Evolutionary conservation across 306 rosid genomes (phyloP).

Genomic region (Casuarina equisetifolia): DNA sequence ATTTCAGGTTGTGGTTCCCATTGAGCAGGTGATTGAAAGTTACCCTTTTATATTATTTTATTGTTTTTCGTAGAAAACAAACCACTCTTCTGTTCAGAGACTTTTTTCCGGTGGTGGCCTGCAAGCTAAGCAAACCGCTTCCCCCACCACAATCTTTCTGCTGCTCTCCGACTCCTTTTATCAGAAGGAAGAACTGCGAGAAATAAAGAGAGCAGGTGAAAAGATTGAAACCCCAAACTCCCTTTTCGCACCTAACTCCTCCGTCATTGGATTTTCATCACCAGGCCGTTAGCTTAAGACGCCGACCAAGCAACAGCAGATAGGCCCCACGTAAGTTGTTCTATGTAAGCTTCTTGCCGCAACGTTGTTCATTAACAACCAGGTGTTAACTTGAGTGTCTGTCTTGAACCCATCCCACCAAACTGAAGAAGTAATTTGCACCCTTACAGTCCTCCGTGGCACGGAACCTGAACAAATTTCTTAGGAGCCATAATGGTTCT

Average conservation of each 20-base stretch:
- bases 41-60: not conserved
- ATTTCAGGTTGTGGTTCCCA: not conserved
- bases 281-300: slow-evolving; percentile 48
- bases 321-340: slow-evolving; percentile 28
- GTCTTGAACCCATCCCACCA: not conserved
- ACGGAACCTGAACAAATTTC: slow-evolving; percentile 4
- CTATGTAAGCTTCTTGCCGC: slow-evolving; percentile 10
- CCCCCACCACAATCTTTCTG: slow-evolving; percentile 17
- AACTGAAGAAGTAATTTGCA: not conserved
- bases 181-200: slow-evolving; percentile 31
- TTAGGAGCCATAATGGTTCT: not conserved
- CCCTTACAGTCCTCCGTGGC: not conserved
- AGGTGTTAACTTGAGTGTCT: slow-evolving; percentile 17
- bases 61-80: not conserved
- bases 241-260: slow-evolving; percentile 45
- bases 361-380: not conserved
- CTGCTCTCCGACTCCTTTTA: slow-evolving; percentile 21
- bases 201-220: slow-evolving; percentile 10
- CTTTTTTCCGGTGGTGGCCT: slow-evolving; percentile 28
- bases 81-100: too few species aligned
- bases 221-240: slow-evolving; percentile 22
- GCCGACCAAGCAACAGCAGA: slow-evolving; percentile 39
- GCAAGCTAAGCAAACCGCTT: slow-evolving; percentile 44
- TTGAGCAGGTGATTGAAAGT: not conserved
- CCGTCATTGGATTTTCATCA: slow-evolving; percentile 21